Evolutionary conservation across 805 yeast genomes (phyloP), one percentile per base, ranked within the genome.

Genomic region (Pichia phayaonensis): DNA sequence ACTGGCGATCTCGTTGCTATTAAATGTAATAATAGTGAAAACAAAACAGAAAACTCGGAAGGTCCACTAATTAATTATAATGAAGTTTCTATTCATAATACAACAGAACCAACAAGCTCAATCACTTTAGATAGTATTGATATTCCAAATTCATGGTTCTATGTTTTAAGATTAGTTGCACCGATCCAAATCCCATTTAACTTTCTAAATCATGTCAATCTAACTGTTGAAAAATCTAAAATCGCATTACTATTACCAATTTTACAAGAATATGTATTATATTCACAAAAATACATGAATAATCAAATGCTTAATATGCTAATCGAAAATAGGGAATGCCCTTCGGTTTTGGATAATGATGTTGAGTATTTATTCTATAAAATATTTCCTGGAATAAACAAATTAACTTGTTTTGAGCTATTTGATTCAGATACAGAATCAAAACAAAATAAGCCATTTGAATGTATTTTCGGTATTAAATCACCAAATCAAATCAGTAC

Each of bases 141-240:
- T 40, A 66, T 64, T 40, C 75, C 86, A 7, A 84, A 83, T 55
- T 82, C 83, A 65, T 63, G 85, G 34, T 90, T 90, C 1, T 79
- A 86, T 64, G 71, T 86, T 12, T 64, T 86, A 26, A 68, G 90
- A 52, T 78, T 82, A 41, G 76, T 84, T 52, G 83, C 87, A 20
- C 70, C 83, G 0, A 70, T 75, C 42, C 75, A 86, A 0, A 79
- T 86, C 12, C 92, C 95, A 0, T 69, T 72, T 16, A 58, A 62
- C 15, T 80, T 81, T 54, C 65, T 76, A 40, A 53, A 67, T 13
- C 67, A 70, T 20, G 36, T 45, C 1, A 72, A 67, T 49, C 73
- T 75, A 0, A 44, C 40, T 0, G 42, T 73, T 4, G 21, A 59
- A 2, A 58, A 52, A 13, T 52, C 49, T 1, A 57, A 60, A 1